phyloP scores from a whole-genome alignment of 2,329 filamentous ascomycete species.

The Colletotrichum lindemuthianum region DNA sequence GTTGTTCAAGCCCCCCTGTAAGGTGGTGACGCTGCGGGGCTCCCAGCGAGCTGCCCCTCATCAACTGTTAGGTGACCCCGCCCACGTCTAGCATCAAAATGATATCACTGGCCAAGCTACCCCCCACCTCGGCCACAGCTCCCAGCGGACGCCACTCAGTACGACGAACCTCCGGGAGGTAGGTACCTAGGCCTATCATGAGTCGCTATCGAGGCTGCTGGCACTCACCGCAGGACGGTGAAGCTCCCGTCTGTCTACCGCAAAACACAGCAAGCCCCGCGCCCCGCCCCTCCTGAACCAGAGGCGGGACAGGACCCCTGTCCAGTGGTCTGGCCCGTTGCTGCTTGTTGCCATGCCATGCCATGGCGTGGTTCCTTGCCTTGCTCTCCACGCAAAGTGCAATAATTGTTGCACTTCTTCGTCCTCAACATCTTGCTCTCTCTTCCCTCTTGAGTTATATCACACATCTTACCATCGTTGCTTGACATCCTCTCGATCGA shows the following conservation, averaged over 20 bases:
- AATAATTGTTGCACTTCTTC: slow-evolving; percentile 17
- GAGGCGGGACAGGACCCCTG: too few relatives aligned
- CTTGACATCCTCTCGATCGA: slow-evolving; percentile 29
- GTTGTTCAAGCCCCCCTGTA: too few relatives aligned
- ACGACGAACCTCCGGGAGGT: neutral
- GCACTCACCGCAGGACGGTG: slow-evolving; percentile 20
- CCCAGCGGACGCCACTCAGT: slow-evolving; percentile 5
- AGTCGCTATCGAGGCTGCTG: slow-evolving; percentile 16
- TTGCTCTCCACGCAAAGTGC: slow-evolving; percentile 1
- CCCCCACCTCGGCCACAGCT: slow-evolving; percentile 31
- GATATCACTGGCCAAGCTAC: slow-evolving; percentile 34
- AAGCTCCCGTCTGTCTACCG: slow-evolving; percentile 7
- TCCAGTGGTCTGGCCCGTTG: slow-evolving; percentile 10
- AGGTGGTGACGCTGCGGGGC: slow-evolving; percentile 20
- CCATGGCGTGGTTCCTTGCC: neutral
- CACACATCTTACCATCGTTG: slow-evolving; percentile 12
- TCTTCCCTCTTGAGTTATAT: slow-evolving; percentile 25
- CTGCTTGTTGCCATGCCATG: slow-evolving; percentile 15
- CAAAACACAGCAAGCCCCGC: slow-evolving; percentile 1
- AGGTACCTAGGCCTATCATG: slow-evolving; percentile 14
- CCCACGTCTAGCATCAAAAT: slow-evolving; percentile 27
- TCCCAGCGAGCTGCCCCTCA: slow-evolving; percentile 28
- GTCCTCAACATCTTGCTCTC: slow-evolving; percentile 35
- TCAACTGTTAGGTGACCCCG: slow-evolving; percentile 14
- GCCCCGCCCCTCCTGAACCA: too few relatives aligned